Base-by-base conservation (phyloP, 352 stramenopile species). In the Aphanomyces cochlioides region DNA sequence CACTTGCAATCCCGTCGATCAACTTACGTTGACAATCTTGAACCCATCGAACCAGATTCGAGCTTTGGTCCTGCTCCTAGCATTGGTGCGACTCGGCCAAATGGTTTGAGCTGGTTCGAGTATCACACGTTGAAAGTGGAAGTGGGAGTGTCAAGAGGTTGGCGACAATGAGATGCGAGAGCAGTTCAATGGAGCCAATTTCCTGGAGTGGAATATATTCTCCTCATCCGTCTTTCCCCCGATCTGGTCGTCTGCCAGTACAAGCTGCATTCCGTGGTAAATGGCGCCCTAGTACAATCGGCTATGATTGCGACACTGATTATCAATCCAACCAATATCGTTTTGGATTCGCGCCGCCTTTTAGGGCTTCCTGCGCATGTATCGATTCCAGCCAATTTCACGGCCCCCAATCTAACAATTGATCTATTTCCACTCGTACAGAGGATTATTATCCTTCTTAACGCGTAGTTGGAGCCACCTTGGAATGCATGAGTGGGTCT, bases 71-170 rank as follows among this genome's bases (percentile, higher is more conserved):
- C 45, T 53, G n/a, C 2, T n/a, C 45, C 45, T 53, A 2, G 45
- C n/a, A n/a, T 53, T 53, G 45, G 45, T 2, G 45, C 45, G n/a
- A 53, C 45, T 53, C 45, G 13, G 2, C 45, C 45, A 15, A 15
- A 53, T 53, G 45, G 45, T 53, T 53, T 53, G 45, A n/a, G 45
- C 45, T 53, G 45, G 64, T 3, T 13, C 1, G 74, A 76, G 36
- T 76, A 73, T 34, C 74, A 75, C 66, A 78, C 71, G 5, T 41
- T 76, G 21, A 76, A 76, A 60, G 56, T 76, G 1, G 70, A 76
- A 67, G 65, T 78, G 3, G 74, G 74, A n/a, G 60, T 76, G 17
- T 56, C 56, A n/a, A 61, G 56, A 5, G n/a, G 36, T 34, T 78
- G 74, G 47, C 12, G 39, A 3, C 38, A 67, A 13, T 56, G 76